These are phyloP conservation scores for Porcisia hertigi DNA, from an alignment of 208 protist species.

Conservation along the genomic window DNA sequence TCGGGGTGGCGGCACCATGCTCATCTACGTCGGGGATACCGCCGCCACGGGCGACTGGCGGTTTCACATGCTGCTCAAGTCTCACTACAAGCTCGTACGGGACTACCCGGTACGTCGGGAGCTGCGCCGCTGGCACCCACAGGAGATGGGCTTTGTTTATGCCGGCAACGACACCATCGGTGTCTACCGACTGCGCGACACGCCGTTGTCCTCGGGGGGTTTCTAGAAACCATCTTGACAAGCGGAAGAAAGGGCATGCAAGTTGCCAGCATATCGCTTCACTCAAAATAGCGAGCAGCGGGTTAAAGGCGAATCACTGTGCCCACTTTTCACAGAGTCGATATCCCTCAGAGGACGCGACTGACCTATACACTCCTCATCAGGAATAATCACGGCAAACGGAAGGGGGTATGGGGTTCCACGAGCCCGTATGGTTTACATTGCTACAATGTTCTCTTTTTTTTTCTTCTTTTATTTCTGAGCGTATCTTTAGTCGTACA, in stretches of 20 bases:
- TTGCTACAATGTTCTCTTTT: background rate
- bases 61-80: slow-evolving; percentile 84
- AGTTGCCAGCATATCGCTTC: background rate
- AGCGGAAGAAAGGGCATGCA: background rate
- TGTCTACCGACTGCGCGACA: slow-evolving; percentile 75
- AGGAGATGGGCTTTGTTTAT: slow-evolving; percentile 90
- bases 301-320: background rate
- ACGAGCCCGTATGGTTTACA: background rate
- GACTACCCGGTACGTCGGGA: slow-evolving; percentile 86
- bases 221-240: background rate
- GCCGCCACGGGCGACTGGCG: slow-evolving; percentile 88
- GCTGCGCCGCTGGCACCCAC: slow-evolving; percentile 82
- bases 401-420: background rate
- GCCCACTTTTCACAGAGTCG: background rate
- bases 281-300: background rate
- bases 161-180: slow-evolving; percentile 89
- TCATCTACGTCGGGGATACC: slow-evolving; percentile 91
- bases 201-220: slow-evolving; percentile 24
- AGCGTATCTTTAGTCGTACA: too few species aligned
- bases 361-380: background rate
- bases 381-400: background rate
- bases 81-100: slow-evolving; percentile 80
- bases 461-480: background rate
- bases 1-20: slow-evolving; percentile 57
- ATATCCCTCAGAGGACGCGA: background rate